Conservation (phyloP, 257 asterid genomes). For the Oldenlandia corymbosa region DNA sequence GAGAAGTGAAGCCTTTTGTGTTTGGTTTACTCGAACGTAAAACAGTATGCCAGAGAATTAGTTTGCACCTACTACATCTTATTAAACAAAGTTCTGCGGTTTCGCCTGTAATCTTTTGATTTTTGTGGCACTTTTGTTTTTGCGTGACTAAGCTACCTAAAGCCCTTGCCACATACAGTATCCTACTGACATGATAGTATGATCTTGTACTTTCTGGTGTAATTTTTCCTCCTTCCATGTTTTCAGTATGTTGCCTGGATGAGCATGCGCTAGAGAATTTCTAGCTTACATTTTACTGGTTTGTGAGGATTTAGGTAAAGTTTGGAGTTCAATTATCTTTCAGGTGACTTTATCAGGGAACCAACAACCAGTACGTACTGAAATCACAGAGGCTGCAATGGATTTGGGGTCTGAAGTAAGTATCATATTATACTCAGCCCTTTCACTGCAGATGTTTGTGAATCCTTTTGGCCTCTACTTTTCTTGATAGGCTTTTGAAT, state of each 20-base stretch:
- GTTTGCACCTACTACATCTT: not conserved
- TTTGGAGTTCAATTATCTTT: constrained; percentile 10
- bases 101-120: not conserved
- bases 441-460: not conserved
- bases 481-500: no score
- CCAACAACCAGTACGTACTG: constrained; percentile 90
- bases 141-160: not conserved
- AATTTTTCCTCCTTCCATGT: not conserved
- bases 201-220: not conserved
- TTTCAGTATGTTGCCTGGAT: constrained; percentile 1
- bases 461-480: not conserved
- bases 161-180: not conserved
- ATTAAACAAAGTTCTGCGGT: not conserved
- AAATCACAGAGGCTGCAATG: constrained; percentile 98
- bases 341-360: constrained; percentile 94
- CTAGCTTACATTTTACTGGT: not conserved
- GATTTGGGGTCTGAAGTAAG: constrained; percentile 84
- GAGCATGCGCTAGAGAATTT: not conserved
- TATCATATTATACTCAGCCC: constrained; percentile 8
- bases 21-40: no score
- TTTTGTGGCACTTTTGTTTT: not conserved
- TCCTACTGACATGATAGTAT: not conserved
- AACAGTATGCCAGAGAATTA: not conserved
- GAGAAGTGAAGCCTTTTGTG: no score
- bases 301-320: constrained; percentile 9